Conservation (phyloP, 495 filamentous ascomycete genomes). For the Xylaria nigripes region DNA sequence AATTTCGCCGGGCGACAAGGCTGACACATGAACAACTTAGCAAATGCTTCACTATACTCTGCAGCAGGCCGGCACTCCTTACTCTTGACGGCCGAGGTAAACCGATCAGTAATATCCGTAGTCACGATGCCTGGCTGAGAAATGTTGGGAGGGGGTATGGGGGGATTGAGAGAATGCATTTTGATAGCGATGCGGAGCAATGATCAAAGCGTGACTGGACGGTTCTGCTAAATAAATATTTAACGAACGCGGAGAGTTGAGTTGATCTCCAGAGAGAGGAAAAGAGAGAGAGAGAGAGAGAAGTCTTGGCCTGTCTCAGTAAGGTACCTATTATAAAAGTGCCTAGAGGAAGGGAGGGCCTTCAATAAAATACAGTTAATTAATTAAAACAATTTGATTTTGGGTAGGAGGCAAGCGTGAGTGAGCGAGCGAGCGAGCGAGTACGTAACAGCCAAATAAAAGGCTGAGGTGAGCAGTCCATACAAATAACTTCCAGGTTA, state of each 20-base stretch:
- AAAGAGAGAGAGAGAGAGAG: not conserved
- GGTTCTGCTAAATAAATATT: no score
- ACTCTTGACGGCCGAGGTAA: conserved; percentile 63
- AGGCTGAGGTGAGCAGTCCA: no score
- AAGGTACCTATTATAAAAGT: no score
- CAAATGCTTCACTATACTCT: not conserved
- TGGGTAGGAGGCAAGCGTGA: no score
- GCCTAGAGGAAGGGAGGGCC: no score
- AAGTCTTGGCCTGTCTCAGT: not conserved
- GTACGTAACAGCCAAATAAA: no score
- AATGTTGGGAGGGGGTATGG: conserved; percentile 26
- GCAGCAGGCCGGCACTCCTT: not conserved
- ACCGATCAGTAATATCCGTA: conserved; percentile 71
- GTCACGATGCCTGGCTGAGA: conserved; percentile 45
- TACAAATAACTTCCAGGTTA: no score
- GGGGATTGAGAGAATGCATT: conserved; percentile 16
- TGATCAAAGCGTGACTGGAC: not conserved
- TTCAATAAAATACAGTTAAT: no score
- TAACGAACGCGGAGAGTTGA: no score
- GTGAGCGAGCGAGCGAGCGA: no score
- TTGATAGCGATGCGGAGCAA: conserved; percentile 1
- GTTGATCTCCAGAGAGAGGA: no score
- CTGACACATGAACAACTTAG: conserved; percentile 36
- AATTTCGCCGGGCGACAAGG: conserved; percentile 67
- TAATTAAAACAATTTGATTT: no score